Evolutionary conservation across 23 red algal genomes (phyloP).

Genomic region (Cyanidium caldarium): DNA sequence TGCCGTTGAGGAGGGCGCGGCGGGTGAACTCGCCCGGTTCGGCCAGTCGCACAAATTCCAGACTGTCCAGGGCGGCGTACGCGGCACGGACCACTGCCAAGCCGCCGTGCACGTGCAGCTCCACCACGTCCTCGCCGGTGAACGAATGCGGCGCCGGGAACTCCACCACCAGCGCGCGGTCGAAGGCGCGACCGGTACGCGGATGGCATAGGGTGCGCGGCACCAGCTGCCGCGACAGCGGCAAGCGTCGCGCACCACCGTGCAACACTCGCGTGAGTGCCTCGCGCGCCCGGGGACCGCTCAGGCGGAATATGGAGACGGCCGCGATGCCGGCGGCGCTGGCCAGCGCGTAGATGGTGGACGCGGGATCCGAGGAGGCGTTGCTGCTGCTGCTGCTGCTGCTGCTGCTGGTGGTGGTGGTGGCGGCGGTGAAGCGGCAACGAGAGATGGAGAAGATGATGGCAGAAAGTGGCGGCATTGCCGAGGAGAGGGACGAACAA

Average conservation of each 20-base stretch:
- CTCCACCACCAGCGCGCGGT: conserved; percentile 52
- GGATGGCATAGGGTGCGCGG: background rate
- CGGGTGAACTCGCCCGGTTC: conserved; percentile 74
- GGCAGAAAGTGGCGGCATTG: too few species aligned
- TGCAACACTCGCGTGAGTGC: background rate
- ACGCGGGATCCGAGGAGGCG: too few species aligned
- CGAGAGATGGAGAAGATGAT: too few species aligned
- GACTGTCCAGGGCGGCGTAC: conserved; percentile 18
- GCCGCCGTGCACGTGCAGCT: conserved; percentile 84
- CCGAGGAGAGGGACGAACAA: too few species aligned
- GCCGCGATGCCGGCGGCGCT: background rate
- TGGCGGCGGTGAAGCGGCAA: too few species aligned
- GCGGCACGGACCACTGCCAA: conserved; percentile 51
- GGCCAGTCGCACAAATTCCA: conserved; percentile 23
- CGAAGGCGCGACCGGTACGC: conserved; percentile 15
- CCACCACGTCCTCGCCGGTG: conserved; percentile 88
- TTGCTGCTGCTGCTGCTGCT: too few species aligned
- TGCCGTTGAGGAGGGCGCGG: conserved; percentile 62
- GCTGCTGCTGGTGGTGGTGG: too few species aligned
- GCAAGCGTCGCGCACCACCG: background rate
- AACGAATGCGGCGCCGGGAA: conserved; percentile 63
- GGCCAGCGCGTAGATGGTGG: background rate
- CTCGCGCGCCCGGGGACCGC: background rate
- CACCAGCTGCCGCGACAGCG: background rate
- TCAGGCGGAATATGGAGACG: background rate